These are phyloP conservation scores for Pythium scleroteichum DNA, from an alignment of 352 stramenopile species.

Conservation along the genomic window DNA sequence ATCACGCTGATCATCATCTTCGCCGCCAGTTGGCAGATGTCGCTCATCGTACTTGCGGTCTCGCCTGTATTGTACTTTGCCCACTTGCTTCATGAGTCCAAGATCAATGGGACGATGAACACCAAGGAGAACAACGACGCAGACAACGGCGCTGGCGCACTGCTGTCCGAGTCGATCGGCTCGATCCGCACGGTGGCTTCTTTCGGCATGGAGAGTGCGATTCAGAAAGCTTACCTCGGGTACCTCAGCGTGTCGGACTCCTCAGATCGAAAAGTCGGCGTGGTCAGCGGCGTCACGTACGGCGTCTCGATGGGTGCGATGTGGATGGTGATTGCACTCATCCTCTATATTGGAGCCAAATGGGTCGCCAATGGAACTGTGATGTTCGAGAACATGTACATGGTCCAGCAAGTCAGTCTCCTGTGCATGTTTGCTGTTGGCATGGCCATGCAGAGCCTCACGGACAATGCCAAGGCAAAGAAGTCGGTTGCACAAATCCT, in stretches of 20 bases:
- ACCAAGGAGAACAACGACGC: conserved; percentile 32
- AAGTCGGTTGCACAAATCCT: conserved; percentile 38
- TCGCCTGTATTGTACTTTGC: conserved; percentile 24
- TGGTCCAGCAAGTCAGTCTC: conserved; percentile 43
- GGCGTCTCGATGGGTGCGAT: conserved; percentile 60
- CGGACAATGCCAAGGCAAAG: conserved; percentile 38
- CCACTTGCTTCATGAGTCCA: conserved; percentile 20
- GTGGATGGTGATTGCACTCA: conserved; percentile 48
- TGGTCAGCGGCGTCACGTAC: conserved; percentile 47
- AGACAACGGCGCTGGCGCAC: conserved; percentile 25
- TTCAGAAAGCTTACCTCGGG: conserved; percentile 22
- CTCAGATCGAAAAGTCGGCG: conserved; percentile 32
- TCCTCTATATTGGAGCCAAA: conserved; percentile 59
- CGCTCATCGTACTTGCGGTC: conserved; percentile 31
- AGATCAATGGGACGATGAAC: conserved; percentile 21
- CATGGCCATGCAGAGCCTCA: conserved; percentile 30
- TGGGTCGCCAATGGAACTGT: conserved; percentile 41
- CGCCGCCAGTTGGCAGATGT: conserved; percentile 45
- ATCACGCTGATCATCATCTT: conserved; percentile 36
- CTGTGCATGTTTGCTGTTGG: conserved; percentile 37
- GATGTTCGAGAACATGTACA: conserved; percentile 46
- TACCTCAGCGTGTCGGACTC: conserved; percentile 29
- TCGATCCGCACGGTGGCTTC: conserved; percentile 43
- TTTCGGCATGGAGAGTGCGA: conserved; percentile 34
- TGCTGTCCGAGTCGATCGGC: conserved; percentile 31